A percentile compares a stretch with the other conserved stretches of the same genome.
These are phyloP conservation scores for Leucaena leucocephala DNA, from an alignment of 306 rosid genomes.

Conservation along the genomic window DNA sequence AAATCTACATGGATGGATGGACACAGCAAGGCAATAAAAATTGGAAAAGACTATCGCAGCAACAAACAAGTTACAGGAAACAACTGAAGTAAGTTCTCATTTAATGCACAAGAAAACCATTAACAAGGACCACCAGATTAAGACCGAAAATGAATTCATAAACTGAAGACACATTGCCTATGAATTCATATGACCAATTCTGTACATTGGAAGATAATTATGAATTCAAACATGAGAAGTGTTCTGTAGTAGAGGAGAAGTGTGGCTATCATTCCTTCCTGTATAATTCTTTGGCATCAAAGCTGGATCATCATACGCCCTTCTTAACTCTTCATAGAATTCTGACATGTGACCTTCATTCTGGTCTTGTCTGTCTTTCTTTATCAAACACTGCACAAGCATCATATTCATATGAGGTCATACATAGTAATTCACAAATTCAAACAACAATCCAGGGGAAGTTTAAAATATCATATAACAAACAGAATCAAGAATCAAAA, in stretches of 20 bases:
- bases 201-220: background rate
- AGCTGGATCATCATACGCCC: constrained; percentile 72
- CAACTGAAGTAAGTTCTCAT: background rate
- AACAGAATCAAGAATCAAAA: constrained; percentile 13
- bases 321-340: constrained; percentile 54
- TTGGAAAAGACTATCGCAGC: background rate
- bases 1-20: background rate
- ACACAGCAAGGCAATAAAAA: background rate
- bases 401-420: constrained; percentile 17
- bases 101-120: background rate
- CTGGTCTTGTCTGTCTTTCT: constrained; percentile 72
- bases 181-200: background rate
- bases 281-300: constrained; percentile 49
- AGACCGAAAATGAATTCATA: background rate
- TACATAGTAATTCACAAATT: no score
- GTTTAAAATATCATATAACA: no score
- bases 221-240: constrained; percentile 43
- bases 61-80: background rate
- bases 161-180: background rate
- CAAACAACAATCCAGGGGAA: no score
- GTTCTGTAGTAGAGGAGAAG: constrained; percentile 60
- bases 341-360: constrained; percentile 52
- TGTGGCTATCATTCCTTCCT: constrained; percentile 41
- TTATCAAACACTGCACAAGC: constrained; percentile 67
- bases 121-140: background rate